phyloP scores from a whole-genome alignment of 2,329 filamentous ascomycete species.

The Penicillium sp. region DNA sequence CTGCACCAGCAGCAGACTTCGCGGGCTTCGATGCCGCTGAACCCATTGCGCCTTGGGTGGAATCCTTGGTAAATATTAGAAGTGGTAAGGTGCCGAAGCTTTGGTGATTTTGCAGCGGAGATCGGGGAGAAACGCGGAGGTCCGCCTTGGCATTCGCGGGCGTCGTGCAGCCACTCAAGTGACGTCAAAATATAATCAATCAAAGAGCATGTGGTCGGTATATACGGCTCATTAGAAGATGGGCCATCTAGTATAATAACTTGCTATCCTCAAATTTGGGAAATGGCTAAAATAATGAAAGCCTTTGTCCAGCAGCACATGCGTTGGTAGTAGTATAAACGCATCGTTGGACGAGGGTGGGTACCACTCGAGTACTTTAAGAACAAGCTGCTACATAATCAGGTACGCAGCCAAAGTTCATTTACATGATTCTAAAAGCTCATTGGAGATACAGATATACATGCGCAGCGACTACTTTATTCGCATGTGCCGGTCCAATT shows the following conservation, averaged over 20 bases:
- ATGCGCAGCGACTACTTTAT: neutral
- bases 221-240: neutral
- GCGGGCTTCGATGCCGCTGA: conserved; percentile 61
- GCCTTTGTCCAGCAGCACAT: neutral
- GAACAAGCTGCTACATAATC: neutral
- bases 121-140: conserved; percentile 26
- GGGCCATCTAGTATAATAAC: neutral
- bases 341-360: neutral
- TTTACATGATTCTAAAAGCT: neutral
- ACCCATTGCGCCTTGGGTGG: conserved; percentile 52
- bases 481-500: conserved; percentile 5
- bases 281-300: neutral
- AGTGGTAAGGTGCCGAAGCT: neutral
- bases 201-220: neutral
- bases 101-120: conserved; percentile 23
- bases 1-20: conserved; percentile 53
- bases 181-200: conserved; percentile 31
- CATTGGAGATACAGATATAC: neutral
- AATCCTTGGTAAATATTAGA: neutral
- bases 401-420: neutral
- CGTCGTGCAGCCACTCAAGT: conserved; percentile 16
- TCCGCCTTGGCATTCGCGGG: conserved; percentile 24
- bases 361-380: neutral
- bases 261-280: neutral
- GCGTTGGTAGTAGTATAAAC: neutral